Percentiles rank a stretch among this genome's conserved stretches.
Evolutionary conservation across 306 rosid species (phyloP).

Genomic region (Rubus idaeus): DNA sequence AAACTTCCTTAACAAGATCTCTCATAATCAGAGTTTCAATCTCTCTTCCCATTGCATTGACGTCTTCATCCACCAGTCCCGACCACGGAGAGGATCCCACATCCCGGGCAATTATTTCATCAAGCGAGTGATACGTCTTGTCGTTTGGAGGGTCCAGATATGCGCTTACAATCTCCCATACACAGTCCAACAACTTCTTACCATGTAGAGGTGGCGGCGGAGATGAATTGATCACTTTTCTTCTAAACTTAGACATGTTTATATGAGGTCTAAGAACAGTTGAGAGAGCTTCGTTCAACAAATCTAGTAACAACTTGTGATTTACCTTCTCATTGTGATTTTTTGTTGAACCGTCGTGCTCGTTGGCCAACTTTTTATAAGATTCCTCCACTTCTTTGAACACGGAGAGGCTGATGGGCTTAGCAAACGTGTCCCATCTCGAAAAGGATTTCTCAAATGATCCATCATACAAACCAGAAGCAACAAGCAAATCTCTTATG

Average conservation of each 20-base stretch:
- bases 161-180: slow-evolving; percentile 54
- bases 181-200: slow-evolving; percentile 59
- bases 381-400: slow-evolving; percentile 89
- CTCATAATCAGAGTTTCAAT: slow-evolving; percentile 58
- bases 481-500: slow-evolving; percentile 79
- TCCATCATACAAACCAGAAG: slow-evolving; percentile 85
- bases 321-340: slow-evolving; percentile 46
- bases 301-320: slow-evolving; percentile 62
- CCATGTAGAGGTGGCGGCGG: slow-evolving; percentile 50
- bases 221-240: slow-evolving; percentile 47
- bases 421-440: slow-evolving; percentile 57
- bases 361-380: slow-evolving; percentile 38
- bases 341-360: slow-evolving; percentile 35
- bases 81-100: slow-evolving; percentile 60
- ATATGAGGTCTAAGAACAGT: slow-evolving; percentile 61
- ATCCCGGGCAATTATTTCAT: slow-evolving; percentile 63
- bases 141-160: slow-evolving; percentile 46
- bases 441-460: slow-evolving; percentile 60
- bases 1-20: slow-evolving; percentile 72
- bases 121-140: slow-evolving; percentile 49
- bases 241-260: slow-evolving; percentile 47
- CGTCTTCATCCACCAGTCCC: slow-evolving; percentile 47
- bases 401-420: slow-evolving; percentile 69
- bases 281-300: slow-evolving; percentile 79
- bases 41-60: slow-evolving; percentile 54